Conservation (phyloP, 176 grass and related monocot species). For the Cenchrus purpureus region DNA sequence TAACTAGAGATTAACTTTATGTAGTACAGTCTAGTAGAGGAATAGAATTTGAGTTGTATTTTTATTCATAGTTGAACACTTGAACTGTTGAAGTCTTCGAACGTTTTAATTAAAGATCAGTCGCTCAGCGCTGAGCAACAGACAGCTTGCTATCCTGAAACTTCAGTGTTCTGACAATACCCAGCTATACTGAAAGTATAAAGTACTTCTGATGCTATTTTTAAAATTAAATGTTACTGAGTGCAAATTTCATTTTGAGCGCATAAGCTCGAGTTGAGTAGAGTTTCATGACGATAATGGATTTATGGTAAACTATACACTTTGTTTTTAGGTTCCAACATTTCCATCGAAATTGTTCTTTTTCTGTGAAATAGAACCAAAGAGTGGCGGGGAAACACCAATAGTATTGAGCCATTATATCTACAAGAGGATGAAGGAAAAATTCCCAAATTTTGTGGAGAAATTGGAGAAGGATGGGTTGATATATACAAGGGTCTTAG, state of each 20-base stretch:
- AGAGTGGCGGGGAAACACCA: slow-evolving; percentile 77
- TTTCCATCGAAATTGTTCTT: slow-evolving; percentile 92
- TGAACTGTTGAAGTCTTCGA: not conserved
- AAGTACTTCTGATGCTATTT: not conserved
- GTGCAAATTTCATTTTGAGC: not conserved
- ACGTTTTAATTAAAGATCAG: not conserved
- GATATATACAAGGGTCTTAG: slow-evolving; percentile 79
- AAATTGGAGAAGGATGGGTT: slow-evolving; percentile 76
- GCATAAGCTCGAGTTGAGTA: not conserved
- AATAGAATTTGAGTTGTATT: not conserved
- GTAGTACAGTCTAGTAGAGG: not conserved
- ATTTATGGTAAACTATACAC: too few species aligned
- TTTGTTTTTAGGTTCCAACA: slow-evolving; percentile 65
- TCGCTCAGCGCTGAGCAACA: not conserved
- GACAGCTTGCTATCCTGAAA: not conserved
- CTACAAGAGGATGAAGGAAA: slow-evolving; percentile 76
- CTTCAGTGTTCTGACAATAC: not conserved
- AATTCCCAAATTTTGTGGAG: slow-evolving; percentile 73
- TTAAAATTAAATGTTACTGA: not conserved
- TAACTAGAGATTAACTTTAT: not conserved
- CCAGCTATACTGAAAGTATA: not conserved
- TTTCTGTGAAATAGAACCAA: slow-evolving; percentile 87
- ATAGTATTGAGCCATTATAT: slow-evolving; percentile 81
- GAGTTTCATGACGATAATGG: not conserved
- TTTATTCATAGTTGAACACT: too few species aligned